Evolutionary conservation across 2,329 filamentous ascomycete species (phyloP), one percentile per base, ranked within the genome.

Genomic region (Chaetomiaceae sp.): DNA sequence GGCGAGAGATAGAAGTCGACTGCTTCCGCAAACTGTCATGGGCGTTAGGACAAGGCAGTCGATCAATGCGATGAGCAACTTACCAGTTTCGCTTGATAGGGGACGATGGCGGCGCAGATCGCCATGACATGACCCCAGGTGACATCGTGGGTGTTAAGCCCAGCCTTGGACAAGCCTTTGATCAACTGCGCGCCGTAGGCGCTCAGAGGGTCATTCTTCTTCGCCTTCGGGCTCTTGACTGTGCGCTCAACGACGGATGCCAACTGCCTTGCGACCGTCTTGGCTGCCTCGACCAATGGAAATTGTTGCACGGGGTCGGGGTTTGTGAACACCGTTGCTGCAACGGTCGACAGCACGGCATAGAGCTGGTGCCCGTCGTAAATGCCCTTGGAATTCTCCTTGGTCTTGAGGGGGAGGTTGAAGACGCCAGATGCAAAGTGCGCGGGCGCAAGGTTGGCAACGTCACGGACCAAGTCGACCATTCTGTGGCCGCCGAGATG

Each of bases 121-220:
- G 87, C 87, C 44, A 90, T 63, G 34, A 90, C 77, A 64, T 89
- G 84, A 21, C 78, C 78, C 80, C 83, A 89, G 0, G 86, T 82
- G 56, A 90, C 82, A 46, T 90, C 84, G 21, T 82, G 75, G 2
- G 76, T 71, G 48, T 74, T 80, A 53, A 88, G 66, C 0, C 86
- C 86, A 10, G 74, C 73, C 61, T 86, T 85, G 21, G 84, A 70
- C 37, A 91, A 70, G 0, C 77, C 77, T 63, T 85, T 82, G 60
- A 89, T 76, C 66, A 89, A 75, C 38, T 82, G 76, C 16, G 76
- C 75, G 2, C 88, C 88, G 54, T 87, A 88, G 3, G 79, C 74
- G 1, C 77, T 75, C 42, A 92, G 69, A 0, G 74, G 71, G 32
- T 80, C 80, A 21, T 76, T 71, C 62, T 80, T 80, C 32, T 68